Evolutionary conservation across 2,329 filamentous ascomycete genomes (phyloP).

Genomic region (Claviceps purpurea): DNA sequence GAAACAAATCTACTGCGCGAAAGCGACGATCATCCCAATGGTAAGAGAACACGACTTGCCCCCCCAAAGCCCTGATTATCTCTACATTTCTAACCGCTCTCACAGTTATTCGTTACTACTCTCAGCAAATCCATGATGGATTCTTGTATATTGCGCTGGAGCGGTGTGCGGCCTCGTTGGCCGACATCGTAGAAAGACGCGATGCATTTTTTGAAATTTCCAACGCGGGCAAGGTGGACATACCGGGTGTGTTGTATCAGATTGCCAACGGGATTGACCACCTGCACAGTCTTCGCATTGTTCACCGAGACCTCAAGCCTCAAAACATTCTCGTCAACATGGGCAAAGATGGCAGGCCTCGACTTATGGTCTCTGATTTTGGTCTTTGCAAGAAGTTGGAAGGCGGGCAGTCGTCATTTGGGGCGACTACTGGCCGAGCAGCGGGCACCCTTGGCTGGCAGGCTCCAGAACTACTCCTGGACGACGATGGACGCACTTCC

Average conservation of each 20-base stretch:
- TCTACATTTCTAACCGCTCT: conserved; percentile 1
- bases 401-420: conserved; percentile 85
- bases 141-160: conserved; percentile 96
- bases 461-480: conserved; percentile 79
- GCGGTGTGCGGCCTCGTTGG: conserved; percentile 83
- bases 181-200: conserved; percentile 76
- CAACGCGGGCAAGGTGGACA: conserved; percentile 57
- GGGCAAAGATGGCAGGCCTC: conserved; percentile 54
- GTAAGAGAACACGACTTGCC: conserved; percentile 21
- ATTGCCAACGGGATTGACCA: conserved; percentile 82
- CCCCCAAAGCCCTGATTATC: not conserved
- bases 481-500: conserved; percentile 50
- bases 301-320: conserved; percentile 92
- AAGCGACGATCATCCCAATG: conserved; percentile 88
- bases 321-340: conserved; percentile 88
- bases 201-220: conserved; percentile 55
- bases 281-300: conserved; percentile 82
- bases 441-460: conserved; percentile 94
- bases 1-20: conserved; percentile 84
- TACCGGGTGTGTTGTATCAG: conserved; percentile 72
- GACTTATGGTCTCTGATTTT: conserved; percentile 95
- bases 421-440: conserved; percentile 85
- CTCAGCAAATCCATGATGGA: conserved; percentile 73
- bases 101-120: conserved; percentile 84
- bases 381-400: conserved; percentile 95